phyloP scores from a whole-genome alignment of 2,329 filamentous ascomycete species.

The Xenosphaeropsis pyriputrescens region DNA sequence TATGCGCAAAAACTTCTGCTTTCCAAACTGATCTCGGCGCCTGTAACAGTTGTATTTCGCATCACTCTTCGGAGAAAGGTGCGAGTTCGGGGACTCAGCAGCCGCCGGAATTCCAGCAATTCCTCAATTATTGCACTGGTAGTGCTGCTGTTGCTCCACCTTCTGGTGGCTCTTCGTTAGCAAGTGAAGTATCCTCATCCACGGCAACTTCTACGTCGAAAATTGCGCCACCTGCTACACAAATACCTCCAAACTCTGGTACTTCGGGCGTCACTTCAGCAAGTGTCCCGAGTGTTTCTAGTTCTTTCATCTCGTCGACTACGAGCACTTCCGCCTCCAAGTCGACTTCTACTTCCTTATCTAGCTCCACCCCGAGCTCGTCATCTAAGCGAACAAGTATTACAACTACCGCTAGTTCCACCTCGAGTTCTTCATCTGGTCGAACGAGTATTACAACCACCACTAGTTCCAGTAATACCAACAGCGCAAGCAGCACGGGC shows the following conservation, averaged over 20 bases:
- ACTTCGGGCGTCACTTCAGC: neutral
- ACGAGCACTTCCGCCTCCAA: neutral
- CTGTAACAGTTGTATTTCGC: neutral
- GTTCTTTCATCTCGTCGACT: neutral
- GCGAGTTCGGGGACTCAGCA: neutral
- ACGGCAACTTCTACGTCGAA: neutral
- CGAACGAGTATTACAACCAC: no score
- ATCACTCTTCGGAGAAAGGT: neutral
- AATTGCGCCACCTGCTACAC: neutral
- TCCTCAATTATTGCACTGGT: conserved; percentile 1
- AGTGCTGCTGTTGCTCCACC: neutral
- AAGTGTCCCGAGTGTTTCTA: neutral
- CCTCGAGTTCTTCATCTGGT: no score
- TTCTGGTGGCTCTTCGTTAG: no score
- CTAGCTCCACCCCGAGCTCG: no score
- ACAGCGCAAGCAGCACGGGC: no score
- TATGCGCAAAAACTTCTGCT: neutral
- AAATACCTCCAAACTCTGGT: neutral
- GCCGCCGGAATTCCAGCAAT: neutral
- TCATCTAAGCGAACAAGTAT: no score
- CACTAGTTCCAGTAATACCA: no score
- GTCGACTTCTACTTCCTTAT: neutral
- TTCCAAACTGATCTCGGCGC: neutral
- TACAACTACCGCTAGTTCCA: no score
- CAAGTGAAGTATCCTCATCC: no score